These are phyloP conservation scores for Colletotrichum ledebouriae DNA, from an alignment of 2,329 filamentous ascomycete species.

Conservation along the genomic window DNA sequence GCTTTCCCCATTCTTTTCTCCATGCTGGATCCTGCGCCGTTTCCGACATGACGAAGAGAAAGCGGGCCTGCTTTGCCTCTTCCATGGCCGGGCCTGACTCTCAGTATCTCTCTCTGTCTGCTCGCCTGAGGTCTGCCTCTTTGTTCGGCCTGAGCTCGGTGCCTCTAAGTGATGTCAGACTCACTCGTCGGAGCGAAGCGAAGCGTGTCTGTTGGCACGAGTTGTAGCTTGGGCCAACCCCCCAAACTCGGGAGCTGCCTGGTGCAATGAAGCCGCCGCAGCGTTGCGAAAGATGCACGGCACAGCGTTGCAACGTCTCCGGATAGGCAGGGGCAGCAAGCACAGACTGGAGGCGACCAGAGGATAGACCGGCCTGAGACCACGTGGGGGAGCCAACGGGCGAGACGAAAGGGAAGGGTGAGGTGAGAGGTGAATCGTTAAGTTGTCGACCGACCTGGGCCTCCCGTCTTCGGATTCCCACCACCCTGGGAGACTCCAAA, in stretches of 20 bases:
- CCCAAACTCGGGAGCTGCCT: neutral
- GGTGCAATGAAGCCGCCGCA: neutral
- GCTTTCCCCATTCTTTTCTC: slow-evolving; percentile 39
- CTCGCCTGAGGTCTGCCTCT: neutral
- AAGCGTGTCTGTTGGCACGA: neutral
- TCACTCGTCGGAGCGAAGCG: neutral
- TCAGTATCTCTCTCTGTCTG: neutral
- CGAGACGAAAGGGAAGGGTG: neutral
- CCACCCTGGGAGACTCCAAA: slow-evolving; percentile 8
- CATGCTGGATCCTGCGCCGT: slow-evolving; percentile 20
- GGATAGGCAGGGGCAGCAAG: neutral
- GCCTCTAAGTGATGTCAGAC: slow-evolving; percentile 39
- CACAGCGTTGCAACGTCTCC: neutral
- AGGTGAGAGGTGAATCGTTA: neutral
- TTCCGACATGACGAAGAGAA: slow-evolving; percentile 19
- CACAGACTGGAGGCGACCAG: slow-evolving; percentile 1
- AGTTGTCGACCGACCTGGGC: neutral
- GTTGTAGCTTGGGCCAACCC: neutral
- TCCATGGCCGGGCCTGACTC: neutral
- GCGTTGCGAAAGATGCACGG: slow-evolving; percentile 6
- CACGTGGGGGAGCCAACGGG: slow-evolving; percentile 32
- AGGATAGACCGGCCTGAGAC: slow-evolving; percentile 23
- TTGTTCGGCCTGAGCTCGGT: slow-evolving; percentile 37
- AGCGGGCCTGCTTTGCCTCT: slow-evolving; percentile 29
- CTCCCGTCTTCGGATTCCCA: slow-evolving; percentile 13